Evolutionary conservation across 805 yeast species (phyloP), one percentile per base, ranked within the genome.

Genomic region (Debaryomyces tyrocola): DNA sequence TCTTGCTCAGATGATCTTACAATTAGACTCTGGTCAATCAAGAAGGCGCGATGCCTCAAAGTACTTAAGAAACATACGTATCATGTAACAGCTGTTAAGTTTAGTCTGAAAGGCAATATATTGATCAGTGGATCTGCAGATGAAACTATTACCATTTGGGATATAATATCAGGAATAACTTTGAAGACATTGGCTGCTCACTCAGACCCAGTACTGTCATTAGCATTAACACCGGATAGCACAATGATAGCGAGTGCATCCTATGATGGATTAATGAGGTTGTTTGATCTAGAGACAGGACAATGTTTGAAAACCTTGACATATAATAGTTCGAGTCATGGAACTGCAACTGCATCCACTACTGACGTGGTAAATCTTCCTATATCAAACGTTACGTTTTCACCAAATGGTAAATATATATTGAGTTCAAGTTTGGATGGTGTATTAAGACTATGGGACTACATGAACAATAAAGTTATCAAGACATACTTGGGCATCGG

Each of bases 61-160:
- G 64, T 78, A 5, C 66, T 90, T 28, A 70, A 75, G 42, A 91
- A 95, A 6, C 99, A 92, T 59, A 89, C 96, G 0, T 92, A 84
- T 51, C 92, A 89, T 48, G 88, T 90, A 9, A 83, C 88, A 1
- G 73, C 85, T n/a, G 65, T 90, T 4, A 74, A 74, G 43, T 92
- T 84, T 69, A 87, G 82, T 51, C 64, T 73, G 34, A 85, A 84
- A 60, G 96, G 97, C 0, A 87, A 89, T 51, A 64, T 94, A 18
- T 62, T 94, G 12, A 82, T 87, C 20, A 80, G 91, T 37, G 96
- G 96, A 0, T 82, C 95, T 1, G 81, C 94, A 42, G 99, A 92
- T 64, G 98, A 92, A 60, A 89, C 92, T 43, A 84, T 94, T 12
- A 78, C 91, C 43, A 77, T 92, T 2, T 92, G 99, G 99, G 97